Evolutionary conservation across 2,329 filamentous ascomycete genomes (phyloP), one percentile per base, ranked within the genome.

Genomic region (Mycogone perniciosa): DNA sequence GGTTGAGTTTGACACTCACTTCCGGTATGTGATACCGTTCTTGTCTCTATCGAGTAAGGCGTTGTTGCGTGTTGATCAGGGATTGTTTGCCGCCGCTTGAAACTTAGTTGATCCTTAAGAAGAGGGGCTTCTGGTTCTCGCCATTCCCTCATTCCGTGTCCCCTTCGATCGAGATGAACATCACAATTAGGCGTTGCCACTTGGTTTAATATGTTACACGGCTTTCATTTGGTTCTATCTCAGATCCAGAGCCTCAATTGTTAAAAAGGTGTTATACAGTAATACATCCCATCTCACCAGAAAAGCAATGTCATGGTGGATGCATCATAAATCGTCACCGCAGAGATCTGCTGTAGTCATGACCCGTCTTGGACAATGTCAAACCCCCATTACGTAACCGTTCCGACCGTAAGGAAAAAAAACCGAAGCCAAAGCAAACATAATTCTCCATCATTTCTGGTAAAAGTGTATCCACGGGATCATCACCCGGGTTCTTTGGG

Each of bases 391-490:
- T 30, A 29, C 29, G n/a, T 37, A n/a, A 37, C 46, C 33, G 38
- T 38, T 44, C 34, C 35, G 7, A 48, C 29, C 33, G 26, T 44
- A 38, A 30, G 35, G 38, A 29, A 41, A 37, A 33, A 20, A 26
- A 31, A 37, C n/a, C 43, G 31, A 26, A 39, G 31, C 35, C 38
- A 45, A 44, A 44, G 50, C 45, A 45, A 49, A 53, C 43, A 54
- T 44, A 52, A 54, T 55, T 58, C 56, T 46, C 50, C 53, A 59
- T 44, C 45, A 5, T 48, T 43, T 52, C 80, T 77, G 20, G 39
- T 46, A 51, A 44, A 31, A 30, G 29, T 38, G 44, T 33, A 39
- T 37, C 31, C 38, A 11, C 26, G 13, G 30, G 50, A 33, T 33
- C 11, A 38, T 20, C 20, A 11, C 35, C 35, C 35, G 35, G 20